Conservation (phyloP, 2,329 filamentous ascomycete genomes). For the Talaromyces sp. region DNA sequence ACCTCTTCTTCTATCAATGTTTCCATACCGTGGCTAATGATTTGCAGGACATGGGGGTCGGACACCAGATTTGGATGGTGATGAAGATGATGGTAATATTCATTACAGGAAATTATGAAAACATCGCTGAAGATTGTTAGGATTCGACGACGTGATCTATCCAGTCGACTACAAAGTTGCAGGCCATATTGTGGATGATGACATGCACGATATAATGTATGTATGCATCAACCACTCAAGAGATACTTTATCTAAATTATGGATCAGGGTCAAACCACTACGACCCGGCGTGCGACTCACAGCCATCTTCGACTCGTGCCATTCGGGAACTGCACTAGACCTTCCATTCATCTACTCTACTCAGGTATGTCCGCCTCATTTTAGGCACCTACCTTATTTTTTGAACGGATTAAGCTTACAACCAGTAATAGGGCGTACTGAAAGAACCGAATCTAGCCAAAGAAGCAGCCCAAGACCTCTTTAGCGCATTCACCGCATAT, state of each 20-base stretch:
- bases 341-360: slow-evolving; percentile 67
- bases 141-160: slow-evolving; percentile 75
- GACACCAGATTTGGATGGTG: slow-evolving; percentile 68
- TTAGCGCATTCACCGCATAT: slow-evolving; percentile 69
- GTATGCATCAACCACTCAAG: slow-evolving; percentile 8
- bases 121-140: slow-evolving; percentile 19
- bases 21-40: neutral
- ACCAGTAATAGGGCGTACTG: slow-evolving; percentile 49
- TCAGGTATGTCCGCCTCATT: slow-evolving; percentile 32
- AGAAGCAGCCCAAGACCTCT: slow-evolving; percentile 61
- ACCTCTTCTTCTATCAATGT: slow-evolving; percentile 25
- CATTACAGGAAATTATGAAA: neutral
- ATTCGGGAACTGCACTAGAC: slow-evolving; percentile 64
- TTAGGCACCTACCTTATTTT: neutral
- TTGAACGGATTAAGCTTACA: neutral
- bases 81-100: slow-evolving; percentile 63
- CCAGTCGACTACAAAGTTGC: slow-evolving; percentile 67
- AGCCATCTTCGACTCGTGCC: slow-evolving; percentile 66
- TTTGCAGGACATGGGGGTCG: slow-evolving; percentile 67
- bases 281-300: slow-evolving; percentile 77
- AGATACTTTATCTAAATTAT: neutral
- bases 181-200: slow-evolving; percentile 73
- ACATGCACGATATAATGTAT: slow-evolving; percentile 68
- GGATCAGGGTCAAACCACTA: slow-evolving; percentile 62
- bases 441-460: slow-evolving; percentile 67